phyloP scores from a whole-genome alignment of 2,329 filamentous ascomycete genomes.

The Tolypocladium cylindrosporum region DNA sequence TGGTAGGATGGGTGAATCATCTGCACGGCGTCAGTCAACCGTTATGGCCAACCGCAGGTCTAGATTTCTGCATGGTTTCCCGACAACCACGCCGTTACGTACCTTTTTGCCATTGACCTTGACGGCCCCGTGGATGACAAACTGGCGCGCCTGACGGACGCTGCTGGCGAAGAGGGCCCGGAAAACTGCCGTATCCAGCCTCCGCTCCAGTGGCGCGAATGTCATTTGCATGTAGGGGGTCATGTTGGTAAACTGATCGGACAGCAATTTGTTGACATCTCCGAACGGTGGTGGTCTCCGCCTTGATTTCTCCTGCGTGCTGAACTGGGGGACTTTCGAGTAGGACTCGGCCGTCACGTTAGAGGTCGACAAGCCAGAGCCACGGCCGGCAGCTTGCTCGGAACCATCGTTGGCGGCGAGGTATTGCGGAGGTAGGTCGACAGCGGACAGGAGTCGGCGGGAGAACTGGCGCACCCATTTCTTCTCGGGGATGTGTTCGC shows the following conservation, averaged over 20 bases:
- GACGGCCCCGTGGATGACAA: conserved; percentile 85
- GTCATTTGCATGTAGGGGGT: conserved; percentile 96
- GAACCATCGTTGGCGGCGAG: conserved; percentile 76
- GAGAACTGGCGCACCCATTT: conserved; percentile 94
- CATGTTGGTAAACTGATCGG: conserved; percentile 27
- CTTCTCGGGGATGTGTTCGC: conserved; percentile 85
- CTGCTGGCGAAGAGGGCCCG: conserved; percentile 90
- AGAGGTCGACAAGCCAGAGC: conserved; percentile 50
- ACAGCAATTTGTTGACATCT: conserved; percentile 22
- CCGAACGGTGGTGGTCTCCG: conserved; percentile 12
- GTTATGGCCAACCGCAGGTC: not conserved
- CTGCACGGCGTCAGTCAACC: conserved; percentile 32
- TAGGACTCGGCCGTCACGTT: conserved; percentile 22
- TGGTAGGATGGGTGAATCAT: conserved; percentile 89
- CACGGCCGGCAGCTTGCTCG: conserved; percentile 72
- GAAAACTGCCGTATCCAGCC: conserved; percentile 91
- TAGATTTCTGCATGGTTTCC: not conserved
- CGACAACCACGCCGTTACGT: conserved; percentile 10
- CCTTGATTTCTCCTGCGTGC: conserved; percentile 8
- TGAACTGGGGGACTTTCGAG: conserved; percentile 17
- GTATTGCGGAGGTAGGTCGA: conserved; percentile 73
- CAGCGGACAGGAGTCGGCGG: conserved; percentile 67
- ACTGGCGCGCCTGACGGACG: conserved; percentile 83
- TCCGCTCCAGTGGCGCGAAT: conserved; percentile 81
- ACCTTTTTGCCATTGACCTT: conserved; percentile 97